These are phyloP conservation scores for Colletotrichum graminicola DNA, from an alignment of 2,329 filamentous ascomycete species.

Conservation along the genomic window DNA sequence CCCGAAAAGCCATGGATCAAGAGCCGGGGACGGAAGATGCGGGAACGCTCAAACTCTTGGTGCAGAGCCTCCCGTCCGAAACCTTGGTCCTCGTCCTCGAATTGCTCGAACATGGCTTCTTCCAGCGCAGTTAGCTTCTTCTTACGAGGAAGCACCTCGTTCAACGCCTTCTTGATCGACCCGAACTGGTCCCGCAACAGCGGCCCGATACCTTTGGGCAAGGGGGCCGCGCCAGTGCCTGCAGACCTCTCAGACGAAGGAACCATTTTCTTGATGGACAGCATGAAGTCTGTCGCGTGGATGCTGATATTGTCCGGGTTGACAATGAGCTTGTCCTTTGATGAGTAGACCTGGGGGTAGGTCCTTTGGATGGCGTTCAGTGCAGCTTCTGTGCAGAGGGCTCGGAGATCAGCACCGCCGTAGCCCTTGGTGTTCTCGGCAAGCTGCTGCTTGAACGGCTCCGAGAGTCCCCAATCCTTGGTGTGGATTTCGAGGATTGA, in stretches of 20 bases:
- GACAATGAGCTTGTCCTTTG: slow-evolving; percentile 89
- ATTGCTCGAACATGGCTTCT: slow-evolving; percentile 92
- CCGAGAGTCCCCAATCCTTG: slow-evolving; percentile 87
- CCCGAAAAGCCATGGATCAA: slow-evolving; percentile 85
- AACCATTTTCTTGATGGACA: slow-evolving; percentile 95
- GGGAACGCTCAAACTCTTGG: slow-evolving; percentile 85
- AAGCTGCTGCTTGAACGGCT: slow-evolving; percentile 84
- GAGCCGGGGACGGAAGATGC: slow-evolving; percentile 89
- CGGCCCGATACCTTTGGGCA: slow-evolving; percentile 85
- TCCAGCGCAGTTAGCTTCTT: slow-evolving; percentile 91
- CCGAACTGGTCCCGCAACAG: slow-evolving; percentile 80
- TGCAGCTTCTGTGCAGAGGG: slow-evolving; percentile 94
- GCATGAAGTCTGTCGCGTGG: slow-evolving; percentile 95
- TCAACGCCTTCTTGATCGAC: slow-evolving; percentile 76
- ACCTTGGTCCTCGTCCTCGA: slow-evolving; percentile 83
- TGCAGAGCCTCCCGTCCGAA: slow-evolving; percentile 84
- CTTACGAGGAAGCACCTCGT: slow-evolving; percentile 83
- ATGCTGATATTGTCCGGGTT: slow-evolving; percentile 87
- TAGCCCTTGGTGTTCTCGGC: slow-evolving; percentile 95
- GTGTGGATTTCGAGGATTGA: slow-evolving; percentile 97
- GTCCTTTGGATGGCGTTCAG: slow-evolving; percentile 95
- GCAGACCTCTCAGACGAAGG: slow-evolving; percentile 94
- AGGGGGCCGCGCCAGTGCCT: slow-evolving; percentile 83
- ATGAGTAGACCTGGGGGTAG: slow-evolving; percentile 95
- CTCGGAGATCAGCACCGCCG: slow-evolving; percentile 93